Evolutionary conservation across 2,329 filamentous ascomycete species (phyloP), one percentile per base, ranked within the genome.

Genomic region (Aspergillus calidoustus): DNA sequence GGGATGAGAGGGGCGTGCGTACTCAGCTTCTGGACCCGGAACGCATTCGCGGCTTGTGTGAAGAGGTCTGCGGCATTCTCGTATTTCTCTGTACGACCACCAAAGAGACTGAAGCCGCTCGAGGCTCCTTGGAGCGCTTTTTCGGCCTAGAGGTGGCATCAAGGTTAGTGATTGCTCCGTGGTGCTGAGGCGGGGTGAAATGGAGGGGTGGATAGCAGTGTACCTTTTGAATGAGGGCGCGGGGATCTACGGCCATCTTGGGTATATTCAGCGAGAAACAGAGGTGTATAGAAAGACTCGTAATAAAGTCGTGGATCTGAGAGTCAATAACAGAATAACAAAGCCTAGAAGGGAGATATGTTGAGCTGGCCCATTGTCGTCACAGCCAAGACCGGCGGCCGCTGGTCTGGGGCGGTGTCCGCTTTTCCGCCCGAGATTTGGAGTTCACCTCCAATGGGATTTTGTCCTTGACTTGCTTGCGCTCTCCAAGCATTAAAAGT

Each of bases 1-100:
- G 30, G 43, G 61, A 59, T 55, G 53, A 28, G 25, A 28, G 1
- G 25, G 25, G 25, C 6, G 54, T 61, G 66, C 83, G 69, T 82
- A 94, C 92, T 90, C 81, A 90, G 87, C 76, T 91, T 91, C 79
- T 95, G 89, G 83, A 96, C 88, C 74, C 92, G 87, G 78, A 96
- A 98, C 62, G 92, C 92, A 81, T 97, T 97, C 64, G 89, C 95
- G 46, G 94, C 94, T 77, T 96, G 89, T 63, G 87, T 88, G 75
- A 93, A 98, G 66, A 95, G 82, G 69, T 97, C 93, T 66, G 91
- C 92, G 15, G 94, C 94, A 80, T 89, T 88, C 80, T 96, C 91
- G 74, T 91, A 93, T 79, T 97, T 98, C 66, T 97, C 93, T 71
- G 91, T 86, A 61, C 89, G 86, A 50, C 91, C 91, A 48, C 93